Conservation (phyloP, 2,329 filamentous ascomycete species). For the Colletotrichum simmondsii region DNA sequence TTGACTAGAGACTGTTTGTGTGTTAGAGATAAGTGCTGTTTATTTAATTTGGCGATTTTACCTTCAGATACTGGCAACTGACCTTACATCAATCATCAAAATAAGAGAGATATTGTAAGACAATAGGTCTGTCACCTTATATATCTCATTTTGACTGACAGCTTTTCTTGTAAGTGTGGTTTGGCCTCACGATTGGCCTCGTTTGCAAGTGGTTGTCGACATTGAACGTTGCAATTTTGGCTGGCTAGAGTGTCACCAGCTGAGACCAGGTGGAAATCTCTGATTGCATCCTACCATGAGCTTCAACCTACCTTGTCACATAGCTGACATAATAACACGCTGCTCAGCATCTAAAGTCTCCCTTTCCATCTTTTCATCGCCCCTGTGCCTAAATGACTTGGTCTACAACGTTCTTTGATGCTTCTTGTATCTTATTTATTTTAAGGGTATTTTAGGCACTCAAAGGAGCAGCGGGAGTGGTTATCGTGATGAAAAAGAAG, state of each 20-base stretch:
- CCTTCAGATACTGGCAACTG: neutral
- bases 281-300: neutral
- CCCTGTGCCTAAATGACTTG: no score
- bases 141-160: neutral
- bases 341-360: no score
- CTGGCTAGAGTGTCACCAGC: neutral
- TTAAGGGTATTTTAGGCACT: no score
- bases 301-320: neutral
- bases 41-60: neutral
- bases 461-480: neutral
- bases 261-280: fast-evolving
- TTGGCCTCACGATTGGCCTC: neutral
- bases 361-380: no score
- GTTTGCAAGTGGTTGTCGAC: neutral
- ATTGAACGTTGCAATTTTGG: neutral
- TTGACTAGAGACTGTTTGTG: neutral
- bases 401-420: no score
- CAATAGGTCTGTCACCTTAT: neutral
- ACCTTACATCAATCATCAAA: neutral
- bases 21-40: neutral
- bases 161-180: neutral
- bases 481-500: conserved; percentile 1
- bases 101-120: neutral
- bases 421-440: no score
- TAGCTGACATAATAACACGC: no score